These are phyloP conservation scores for Fonsecaea monophora DNA, from an alignment of 2,329 filamentous ascomycete species.

Conservation along the genomic window DNA sequence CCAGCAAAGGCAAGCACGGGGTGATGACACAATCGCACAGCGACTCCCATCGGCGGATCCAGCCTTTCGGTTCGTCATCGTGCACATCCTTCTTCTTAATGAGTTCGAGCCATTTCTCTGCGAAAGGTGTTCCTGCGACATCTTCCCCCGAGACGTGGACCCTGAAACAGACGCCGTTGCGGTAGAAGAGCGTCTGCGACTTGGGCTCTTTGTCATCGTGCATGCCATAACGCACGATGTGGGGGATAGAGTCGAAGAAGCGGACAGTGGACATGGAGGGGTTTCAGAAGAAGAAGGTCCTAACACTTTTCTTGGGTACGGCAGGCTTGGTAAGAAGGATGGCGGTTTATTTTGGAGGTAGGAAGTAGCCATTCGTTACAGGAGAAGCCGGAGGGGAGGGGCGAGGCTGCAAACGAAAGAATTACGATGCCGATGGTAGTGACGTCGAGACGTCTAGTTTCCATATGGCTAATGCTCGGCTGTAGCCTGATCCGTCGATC, in stretches of 20 bases:
- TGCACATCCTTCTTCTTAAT: background rate
- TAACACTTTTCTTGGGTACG: no score
- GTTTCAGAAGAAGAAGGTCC: background rate
- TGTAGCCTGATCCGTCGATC: no score
- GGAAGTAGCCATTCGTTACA: no score
- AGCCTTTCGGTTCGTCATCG: constrained; percentile 1
- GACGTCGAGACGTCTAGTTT: no score
- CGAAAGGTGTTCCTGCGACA: constrained; percentile 13
- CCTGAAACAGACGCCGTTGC: constrained; percentile 14
- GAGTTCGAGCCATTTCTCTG: constrained; percentile 11
- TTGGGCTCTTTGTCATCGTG: constrained; percentile 20
- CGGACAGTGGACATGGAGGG: constrained; percentile 19
- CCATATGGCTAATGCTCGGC: no score
- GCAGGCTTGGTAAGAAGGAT: no score
- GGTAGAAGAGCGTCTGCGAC: constrained; percentile 22
- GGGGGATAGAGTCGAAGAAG: constrained; percentile 23
- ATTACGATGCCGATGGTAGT: no score
- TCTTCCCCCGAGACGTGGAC: constrained; percentile 16
- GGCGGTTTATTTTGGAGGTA: no score
- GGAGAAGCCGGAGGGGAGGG: no score
- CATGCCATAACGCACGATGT: constrained; percentile 28
- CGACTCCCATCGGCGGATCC: constrained; percentile 16
- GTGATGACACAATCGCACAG: constrained; percentile 25
- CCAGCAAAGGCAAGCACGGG: constrained; percentile 19
- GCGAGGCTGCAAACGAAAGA: no score